Percentiles rank a stretch among this genome's conserved stretches.
These are phyloP conservation scores for Chalciporus sphaerocephalus DNA, from an alignment of 768 basidiomycete species.

Conservation along the genomic window DNA sequence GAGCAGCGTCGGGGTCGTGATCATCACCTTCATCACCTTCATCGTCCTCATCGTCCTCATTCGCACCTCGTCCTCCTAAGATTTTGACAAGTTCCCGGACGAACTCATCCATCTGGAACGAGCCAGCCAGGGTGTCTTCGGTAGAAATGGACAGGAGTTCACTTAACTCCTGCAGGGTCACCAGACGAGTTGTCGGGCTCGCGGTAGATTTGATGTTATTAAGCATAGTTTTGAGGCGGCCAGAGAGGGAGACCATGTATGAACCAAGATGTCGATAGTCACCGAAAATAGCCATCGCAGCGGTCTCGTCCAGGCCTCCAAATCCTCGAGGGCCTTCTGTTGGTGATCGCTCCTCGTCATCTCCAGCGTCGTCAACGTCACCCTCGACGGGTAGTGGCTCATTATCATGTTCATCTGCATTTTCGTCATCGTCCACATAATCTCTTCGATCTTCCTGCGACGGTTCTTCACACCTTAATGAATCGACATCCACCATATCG, in stretches of 20 bases:
- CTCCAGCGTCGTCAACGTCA: constrained; percentile 43
- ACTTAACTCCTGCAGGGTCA: constrained; percentile 91
- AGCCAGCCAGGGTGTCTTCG: constrained; percentile 93
- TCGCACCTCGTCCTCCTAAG: constrained; percentile 72
- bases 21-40: constrained; percentile 57
- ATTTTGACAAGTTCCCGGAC: constrained; percentile 90
- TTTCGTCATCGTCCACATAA: constrained; percentile 39
- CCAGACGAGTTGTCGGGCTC: constrained; percentile 78
- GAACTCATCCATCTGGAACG: constrained; percentile 91
- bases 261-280: constrained; percentile 86
- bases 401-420: constrained; percentile 47
- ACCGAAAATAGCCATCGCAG: constrained; percentile 77
- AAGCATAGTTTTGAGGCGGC: constrained; percentile 85
- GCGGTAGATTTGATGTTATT: constrained; percentile 83
- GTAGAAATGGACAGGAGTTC: constrained; percentile 94
- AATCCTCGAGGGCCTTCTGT: constrained; percentile 37
- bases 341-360: constrained; percentile 35
- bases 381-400: constrained; percentile 44
- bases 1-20: constrained; percentile 79
- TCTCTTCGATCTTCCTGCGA: constrained; percentile 46
- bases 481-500: constrained; percentile 68
- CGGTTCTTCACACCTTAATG: constrained; percentile 42
- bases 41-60: constrained; percentile 69
- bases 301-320: constrained; percentile 60
- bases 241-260: constrained; percentile 87